Base-by-base conservation (phyloP, 148 eudicot genomes). In the Suaeda aralocaspica region DNA sequence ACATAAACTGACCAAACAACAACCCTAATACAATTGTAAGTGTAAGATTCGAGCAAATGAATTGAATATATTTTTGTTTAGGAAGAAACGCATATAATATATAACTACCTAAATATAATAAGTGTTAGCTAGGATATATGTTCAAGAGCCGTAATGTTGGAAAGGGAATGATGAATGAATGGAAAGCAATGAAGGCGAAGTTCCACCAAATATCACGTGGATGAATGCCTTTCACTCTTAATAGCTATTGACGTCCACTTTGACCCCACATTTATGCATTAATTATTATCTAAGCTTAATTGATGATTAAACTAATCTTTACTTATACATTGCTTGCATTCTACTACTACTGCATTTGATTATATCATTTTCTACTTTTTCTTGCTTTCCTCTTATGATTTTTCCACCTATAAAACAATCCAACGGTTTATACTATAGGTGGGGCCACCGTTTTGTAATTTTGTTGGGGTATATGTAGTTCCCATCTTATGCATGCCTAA, bases 221-320 rank as follows among this genome's bases (percentile, higher is more conserved):
- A 65, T 42, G 30, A 73, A 64, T 73, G 67, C 25, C 66, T 65
- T 73, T 55, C 53, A 55, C 56, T 42, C 64, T 29, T 73, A 73
- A 65, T 65, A 56, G 22, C 31, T 42, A 45, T 44, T 64, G 14
- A 30, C 64, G 22, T 64, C 2, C 48, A 21, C 3, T 62, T 19
- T 36, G 18, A 49, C 11, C 53, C 58, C 30, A 29, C 28, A 10
- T 28, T 25, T 0, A 18, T 55, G 4, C 22, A 44, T 44, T 56
- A 65, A 10, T 22, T 36, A 36, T n/a, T n/a, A 36, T 61, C 64
- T 26, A 48, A 49, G 24, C 22, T 8, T 36, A 8, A 36, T 14
- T 60, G 22, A 59, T 71, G 11, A 60, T 71, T 60, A 71, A 71
- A 60, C 33, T 60, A 71, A 48, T 60, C 45, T 10, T 30, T 6